Evolutionary conservation across 176 grass and related monocot species (phyloP).

Genomic region (Elymus sibiricus): DNA sequence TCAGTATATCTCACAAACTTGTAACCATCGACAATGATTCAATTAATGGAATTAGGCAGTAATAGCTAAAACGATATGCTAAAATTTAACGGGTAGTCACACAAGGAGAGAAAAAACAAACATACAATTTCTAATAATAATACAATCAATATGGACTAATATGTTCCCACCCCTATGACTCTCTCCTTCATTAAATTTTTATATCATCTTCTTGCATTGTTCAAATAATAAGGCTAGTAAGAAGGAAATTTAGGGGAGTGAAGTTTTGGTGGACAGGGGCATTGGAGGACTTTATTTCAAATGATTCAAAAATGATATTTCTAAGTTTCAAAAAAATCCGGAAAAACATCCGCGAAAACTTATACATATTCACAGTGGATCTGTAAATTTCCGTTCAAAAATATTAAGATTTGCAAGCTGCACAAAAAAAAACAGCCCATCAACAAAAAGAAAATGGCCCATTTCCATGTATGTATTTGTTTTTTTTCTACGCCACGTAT

Average conservation of each 20-base stretch:
- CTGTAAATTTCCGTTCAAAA: too few species aligned
- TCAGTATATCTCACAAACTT: background rate
- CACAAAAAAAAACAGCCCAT: too few species aligned
- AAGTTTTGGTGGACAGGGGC: too few species aligned
- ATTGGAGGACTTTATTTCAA: too few species aligned
- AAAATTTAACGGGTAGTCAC: background rate
- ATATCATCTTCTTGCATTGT: slow-evolving; percentile 12
- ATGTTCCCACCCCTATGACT: background rate
- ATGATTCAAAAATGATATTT: too few species aligned
- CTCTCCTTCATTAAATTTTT: slow-evolving; percentile 4
- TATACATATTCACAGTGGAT: too few species aligned
- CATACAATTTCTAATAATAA: background rate
- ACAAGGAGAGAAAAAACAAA: background rate
- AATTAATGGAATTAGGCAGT: background rate
- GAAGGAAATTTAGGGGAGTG: slow-evolving; percentile 34
- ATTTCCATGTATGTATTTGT: too few species aligned
- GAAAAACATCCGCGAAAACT: too few species aligned
- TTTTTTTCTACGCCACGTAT: too few species aligned
- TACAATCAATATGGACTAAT: background rate
- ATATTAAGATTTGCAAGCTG: too few species aligned
- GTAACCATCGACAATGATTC: background rate
- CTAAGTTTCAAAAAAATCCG: too few species aligned
- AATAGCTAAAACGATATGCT: background rate
- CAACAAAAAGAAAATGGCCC: too few species aligned
- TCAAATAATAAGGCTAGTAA: slow-evolving; percentile 24